A percentile compares a stretch with the other conserved stretches of the same genome.
Evolutionary conservation across 306 rosid species (phyloP).

Genomic region (Casuarina equisetifolia): DNA sequence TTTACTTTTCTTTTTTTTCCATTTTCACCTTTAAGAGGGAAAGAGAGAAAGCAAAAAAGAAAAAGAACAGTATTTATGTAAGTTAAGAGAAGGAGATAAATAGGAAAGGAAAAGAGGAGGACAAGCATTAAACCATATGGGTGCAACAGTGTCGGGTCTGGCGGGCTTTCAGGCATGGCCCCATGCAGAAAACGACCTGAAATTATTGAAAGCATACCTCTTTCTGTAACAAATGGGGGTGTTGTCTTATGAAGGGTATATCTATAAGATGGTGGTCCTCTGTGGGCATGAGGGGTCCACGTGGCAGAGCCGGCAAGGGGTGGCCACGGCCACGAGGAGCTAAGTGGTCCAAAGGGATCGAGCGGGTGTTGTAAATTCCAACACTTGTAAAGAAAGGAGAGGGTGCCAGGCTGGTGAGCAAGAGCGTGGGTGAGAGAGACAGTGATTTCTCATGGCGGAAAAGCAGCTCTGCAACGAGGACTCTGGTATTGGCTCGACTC

Average conservation of each 20-base stretch:
- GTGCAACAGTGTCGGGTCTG: constrained; percentile 38
- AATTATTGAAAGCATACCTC: constrained; percentile 52
- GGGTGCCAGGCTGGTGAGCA: constrained; percentile 50
- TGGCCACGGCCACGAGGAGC: constrained; percentile 67
- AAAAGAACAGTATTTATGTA: neutral
- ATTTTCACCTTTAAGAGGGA: constrained; percentile 21
- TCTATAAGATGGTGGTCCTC: constrained; percentile 68
- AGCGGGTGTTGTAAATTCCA: constrained; percentile 7
- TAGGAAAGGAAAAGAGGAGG: constrained; percentile 1
- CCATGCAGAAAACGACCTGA: constrained; percentile 56
- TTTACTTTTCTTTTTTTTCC: neutral
- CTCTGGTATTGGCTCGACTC: too few relatives aligned
- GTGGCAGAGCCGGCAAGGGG: constrained; percentile 54
- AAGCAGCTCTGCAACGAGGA: too few relatives aligned
- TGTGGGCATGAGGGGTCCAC: constrained; percentile 34
- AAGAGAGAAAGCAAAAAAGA: neutral
- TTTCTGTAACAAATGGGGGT: constrained; percentile 28
- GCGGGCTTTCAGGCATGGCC: constrained; percentile 42
- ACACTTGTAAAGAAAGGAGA: constrained; percentile 40
- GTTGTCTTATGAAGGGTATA: constrained; percentile 28
- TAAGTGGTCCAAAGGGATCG: constrained; percentile 52
- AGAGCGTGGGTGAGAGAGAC: constrained; percentile 21
- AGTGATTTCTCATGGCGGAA: neutral
- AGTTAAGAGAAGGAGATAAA: neutral
- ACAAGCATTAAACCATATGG: constrained; percentile 33